Evolutionary conservation across 1,139 yeast species (phyloP).

Genomic region (Pichia cactophila): DNA sequence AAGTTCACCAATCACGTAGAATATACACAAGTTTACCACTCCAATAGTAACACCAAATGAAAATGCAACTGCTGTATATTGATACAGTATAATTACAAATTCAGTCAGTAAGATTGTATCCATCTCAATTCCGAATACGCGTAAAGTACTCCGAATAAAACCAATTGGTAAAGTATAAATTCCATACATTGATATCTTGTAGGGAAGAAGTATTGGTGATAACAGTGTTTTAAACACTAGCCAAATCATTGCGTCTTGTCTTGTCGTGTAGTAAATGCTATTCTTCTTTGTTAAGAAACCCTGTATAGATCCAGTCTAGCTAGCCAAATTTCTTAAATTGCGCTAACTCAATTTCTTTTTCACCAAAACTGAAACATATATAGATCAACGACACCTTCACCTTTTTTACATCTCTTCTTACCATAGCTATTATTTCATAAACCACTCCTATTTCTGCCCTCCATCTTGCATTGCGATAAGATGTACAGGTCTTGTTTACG

Average conservation of each 20-base stretch:
- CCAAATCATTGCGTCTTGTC: neutral
- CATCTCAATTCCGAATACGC: neutral
- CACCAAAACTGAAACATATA: too few species aligned
- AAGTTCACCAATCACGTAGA: constrained; percentile 1
- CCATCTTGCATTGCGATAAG: constrained; percentile 42
- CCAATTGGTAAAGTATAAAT: constrained; percentile 6
- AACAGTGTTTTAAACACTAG: neutral
- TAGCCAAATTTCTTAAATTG: too few species aligned
- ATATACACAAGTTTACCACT: constrained; percentile 1
- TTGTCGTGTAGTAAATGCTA: too few species aligned
- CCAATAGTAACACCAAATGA: constrained; percentile 15
- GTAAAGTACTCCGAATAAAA: neutral
- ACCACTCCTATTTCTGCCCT: constrained; percentile 71
- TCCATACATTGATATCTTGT: constrained; percentile 1
- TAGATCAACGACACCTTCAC: too few species aligned
- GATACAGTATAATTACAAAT: constrained; percentile 12
- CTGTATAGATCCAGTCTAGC: neutral
- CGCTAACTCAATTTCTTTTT: too few species aligned
- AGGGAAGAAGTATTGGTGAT: neutral
- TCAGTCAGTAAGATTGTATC: constrained; percentile 4
- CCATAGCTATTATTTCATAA: neutral
- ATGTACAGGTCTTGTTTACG: constrained; percentile 56
- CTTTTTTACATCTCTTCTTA: too few species aligned
- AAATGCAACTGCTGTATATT: constrained; percentile 13
- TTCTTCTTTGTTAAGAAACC: neutral